Conservation (phyloP, 768 basidiomycete genomes). For the Lentinula detonsa region DNA sequence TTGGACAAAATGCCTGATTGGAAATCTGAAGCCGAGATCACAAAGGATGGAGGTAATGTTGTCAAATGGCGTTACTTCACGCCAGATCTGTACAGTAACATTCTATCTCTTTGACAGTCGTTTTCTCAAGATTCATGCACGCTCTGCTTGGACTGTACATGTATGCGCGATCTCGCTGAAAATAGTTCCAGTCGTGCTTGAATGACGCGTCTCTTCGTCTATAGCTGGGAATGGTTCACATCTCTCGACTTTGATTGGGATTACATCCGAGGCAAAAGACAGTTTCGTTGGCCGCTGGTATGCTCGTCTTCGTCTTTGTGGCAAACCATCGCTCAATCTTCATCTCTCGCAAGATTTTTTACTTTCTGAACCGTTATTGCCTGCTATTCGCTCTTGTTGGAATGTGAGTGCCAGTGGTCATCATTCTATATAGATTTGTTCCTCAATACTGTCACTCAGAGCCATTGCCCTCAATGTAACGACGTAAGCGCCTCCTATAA, state of each 20-base stretch:
- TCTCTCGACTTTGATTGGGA: conserved; percentile 64
- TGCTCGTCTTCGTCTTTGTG: conserved; percentile 4
- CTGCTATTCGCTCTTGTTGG: conserved; percentile 61
- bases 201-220: conserved; percentile 9
- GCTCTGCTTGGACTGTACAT: conserved; percentile 55
- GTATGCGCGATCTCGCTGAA: conserved; percentile 24
- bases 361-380: conserved; percentile 65
- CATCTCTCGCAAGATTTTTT: conserved; percentile 43
- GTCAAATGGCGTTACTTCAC: neutral
- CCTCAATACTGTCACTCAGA: conserved; percentile 23
- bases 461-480: conserved; percentile 55
- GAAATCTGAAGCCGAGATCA: neutral
- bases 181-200: neutral
- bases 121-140: conserved; percentile 55
- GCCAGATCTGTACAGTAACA: neutral
- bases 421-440: conserved; percentile 3
- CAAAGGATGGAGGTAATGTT: conserved; percentile 1
- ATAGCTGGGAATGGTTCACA: conserved; percentile 64
- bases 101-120: conserved; percentile 10
- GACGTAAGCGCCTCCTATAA: conserved; percentile 24
- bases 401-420: conserved; percentile 40
- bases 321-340: neutral
- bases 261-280: conserved; percentile 48
- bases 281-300: conserved; percentile 68
- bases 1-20: conserved; percentile 1